phyloP scores from a whole-genome alignment of 495 filamentous ascomycete genomes.

The Aspergillus homomorphus region DNA sequence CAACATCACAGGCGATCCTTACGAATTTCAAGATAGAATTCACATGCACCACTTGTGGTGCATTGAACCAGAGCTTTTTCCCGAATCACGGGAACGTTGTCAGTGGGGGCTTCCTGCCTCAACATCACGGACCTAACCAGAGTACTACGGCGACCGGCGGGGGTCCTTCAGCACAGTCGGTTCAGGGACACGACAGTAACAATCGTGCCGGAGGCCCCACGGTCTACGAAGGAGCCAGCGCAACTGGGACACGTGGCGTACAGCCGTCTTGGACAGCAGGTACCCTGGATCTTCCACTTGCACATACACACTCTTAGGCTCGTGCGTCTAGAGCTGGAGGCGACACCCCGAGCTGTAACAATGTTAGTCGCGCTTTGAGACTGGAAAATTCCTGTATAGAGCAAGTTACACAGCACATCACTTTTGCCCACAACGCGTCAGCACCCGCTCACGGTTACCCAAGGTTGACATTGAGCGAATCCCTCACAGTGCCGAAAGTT shows the following conservation, averaged over 20 bases:
- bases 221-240: slow-evolving; percentile 16
- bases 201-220: slow-evolving; percentile 43
- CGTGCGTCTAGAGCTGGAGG: slow-evolving; percentile 10
- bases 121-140: slow-evolving; percentile 26
- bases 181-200: slow-evolving; percentile 28
- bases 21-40: slow-evolving; percentile 49
- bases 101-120: slow-evolving; percentile 30
- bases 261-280: slow-evolving; percentile 34
- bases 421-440: not conserved
- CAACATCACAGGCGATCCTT: slow-evolving; percentile 32
- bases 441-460: not conserved
- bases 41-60: slow-evolving; percentile 43
- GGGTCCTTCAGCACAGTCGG: slow-evolving; percentile 23
- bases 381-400: not conserved
- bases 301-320: slow-evolving; percentile 20
- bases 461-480: not conserved
- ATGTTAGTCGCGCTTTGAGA: not conserved
- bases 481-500: not conserved
- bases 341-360: not conserved
- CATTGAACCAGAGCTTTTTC: slow-evolving; percentile 45
- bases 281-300: slow-evolving; percentile 33
- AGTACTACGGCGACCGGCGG: slow-evolving; percentile 19
- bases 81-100: slow-evolving; percentile 44
- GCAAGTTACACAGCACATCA: not conserved
- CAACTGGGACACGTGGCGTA: slow-evolving; percentile 28